These are phyloP conservation scores for Leishmania tarentolae DNA, from an alignment of 208 protist species.

Conservation along the genomic window DNA sequence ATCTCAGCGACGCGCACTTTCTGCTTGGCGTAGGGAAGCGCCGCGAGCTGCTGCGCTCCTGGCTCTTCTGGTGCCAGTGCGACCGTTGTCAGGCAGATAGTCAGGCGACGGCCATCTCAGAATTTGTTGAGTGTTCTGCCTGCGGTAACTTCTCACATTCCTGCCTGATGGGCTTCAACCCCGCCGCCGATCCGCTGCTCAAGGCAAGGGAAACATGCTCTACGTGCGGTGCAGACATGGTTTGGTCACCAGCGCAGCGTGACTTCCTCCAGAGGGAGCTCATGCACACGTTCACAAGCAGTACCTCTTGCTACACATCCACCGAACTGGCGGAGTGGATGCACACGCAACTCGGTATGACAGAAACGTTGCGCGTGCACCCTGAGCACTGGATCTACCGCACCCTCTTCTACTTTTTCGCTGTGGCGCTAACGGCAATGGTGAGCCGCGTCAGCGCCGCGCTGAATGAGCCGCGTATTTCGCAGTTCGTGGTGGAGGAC, in stretches of 20 bases:
- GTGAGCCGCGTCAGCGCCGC: conserved; percentile 19
- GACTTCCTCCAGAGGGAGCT: conserved; percentile 26
- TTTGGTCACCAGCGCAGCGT: conserved; percentile 34
- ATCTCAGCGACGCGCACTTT: conserved; percentile 83
- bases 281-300: conserved; percentile 35
- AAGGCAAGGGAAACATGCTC: conserved; percentile 24
- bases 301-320: conserved; percentile 22
- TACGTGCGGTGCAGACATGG: conserved; percentile 26
- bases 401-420: conserved; percentile 42
- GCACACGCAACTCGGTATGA: conserved; percentile 29
- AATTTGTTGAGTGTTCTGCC: conserved; percentile 56
- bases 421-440: conserved; percentile 41
- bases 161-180: conserved; percentile 32
- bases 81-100: conserved; percentile 62
- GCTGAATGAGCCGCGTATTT: conserved; percentile 19
- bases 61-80: conserved; percentile 88
- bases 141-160: conserved; percentile 60
- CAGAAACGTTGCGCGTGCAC: conserved; percentile 42
- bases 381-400: conserved; percentile 77
- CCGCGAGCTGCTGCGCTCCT: conserved; percentile 76
- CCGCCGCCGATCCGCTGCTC: conserved; percentile 32
- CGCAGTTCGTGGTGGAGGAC: conserved; percentile 6
- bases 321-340: conserved; percentile 45
- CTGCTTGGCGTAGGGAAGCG: conserved; percentile 78
- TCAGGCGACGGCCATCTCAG: conserved; percentile 41